Conservation (phyloP, 2,329 filamentous ascomycete genomes). For the Knufia petricola region DNA sequence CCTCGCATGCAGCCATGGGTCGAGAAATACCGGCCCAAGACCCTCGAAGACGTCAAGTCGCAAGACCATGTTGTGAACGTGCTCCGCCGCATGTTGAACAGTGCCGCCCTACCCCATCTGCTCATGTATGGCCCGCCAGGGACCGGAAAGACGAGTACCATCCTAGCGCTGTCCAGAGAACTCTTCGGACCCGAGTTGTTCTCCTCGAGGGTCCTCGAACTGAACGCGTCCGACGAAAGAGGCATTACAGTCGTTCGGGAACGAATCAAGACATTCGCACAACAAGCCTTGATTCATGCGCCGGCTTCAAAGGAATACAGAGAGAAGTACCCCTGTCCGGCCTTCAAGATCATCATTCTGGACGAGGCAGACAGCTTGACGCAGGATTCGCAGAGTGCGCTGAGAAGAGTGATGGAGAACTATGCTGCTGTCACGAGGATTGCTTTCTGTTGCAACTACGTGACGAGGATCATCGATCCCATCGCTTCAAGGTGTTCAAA, state of each 20-base stretch:
- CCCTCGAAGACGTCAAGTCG: slow-evolving; percentile 84
- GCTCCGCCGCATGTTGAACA: slow-evolving; percentile 83
- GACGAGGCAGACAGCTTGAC: slow-evolving; percentile 98
- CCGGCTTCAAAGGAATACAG: slow-evolving; percentile 36
- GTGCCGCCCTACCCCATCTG: slow-evolving; percentile 96
- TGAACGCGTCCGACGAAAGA: slow-evolving; percentile 97
- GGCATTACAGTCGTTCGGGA: slow-evolving; percentile 94
- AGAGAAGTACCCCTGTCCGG: slow-evolving; percentile 72
- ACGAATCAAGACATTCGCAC: slow-evolving; percentile 97
- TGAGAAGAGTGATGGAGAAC: slow-evolving; percentile 95
- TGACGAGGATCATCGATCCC: slow-evolving; percentile 95
- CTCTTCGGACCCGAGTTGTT: slow-evolving; percentile 93
- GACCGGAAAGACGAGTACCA: slow-evolving; percentile 95
- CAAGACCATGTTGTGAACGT: slow-evolving; percentile 96
- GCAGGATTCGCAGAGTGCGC: slow-evolving; percentile 87
- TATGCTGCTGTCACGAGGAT: slow-evolving; percentile 95
- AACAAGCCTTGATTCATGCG: slow-evolving; percentile 17
- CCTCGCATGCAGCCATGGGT: slow-evolving; percentile 83
- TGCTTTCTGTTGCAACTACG: slow-evolving; percentile 97
- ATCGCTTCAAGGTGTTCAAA: slow-evolving; percentile 89
- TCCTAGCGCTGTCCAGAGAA: slow-evolving; percentile 92
- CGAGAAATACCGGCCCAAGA: slow-evolving; percentile 87
- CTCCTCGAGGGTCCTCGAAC: slow-evolving; percentile 88
- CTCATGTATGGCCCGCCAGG: slow-evolving; percentile 97
- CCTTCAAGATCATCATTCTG: slow-evolving; percentile 97